These are phyloP conservation scores for Blastobotrys aristatus DNA, from an alignment of 1,139 yeast genomes.

Conservation along the genomic window DNA sequence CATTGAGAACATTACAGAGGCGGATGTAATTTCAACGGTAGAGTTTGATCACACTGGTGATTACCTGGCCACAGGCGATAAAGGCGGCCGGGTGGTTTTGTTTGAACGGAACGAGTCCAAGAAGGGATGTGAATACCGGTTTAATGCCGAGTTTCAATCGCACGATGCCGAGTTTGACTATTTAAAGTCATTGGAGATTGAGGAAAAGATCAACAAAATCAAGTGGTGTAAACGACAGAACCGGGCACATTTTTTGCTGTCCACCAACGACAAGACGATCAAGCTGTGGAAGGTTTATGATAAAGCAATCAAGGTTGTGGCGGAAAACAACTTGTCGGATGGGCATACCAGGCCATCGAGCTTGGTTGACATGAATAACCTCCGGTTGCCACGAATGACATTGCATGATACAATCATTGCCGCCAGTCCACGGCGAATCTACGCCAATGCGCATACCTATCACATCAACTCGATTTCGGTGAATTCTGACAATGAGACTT, in stretches of 20 bases:
- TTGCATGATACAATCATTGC: slow-evolving; percentile 92
- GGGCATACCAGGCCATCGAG: slow-evolving; percentile 27
- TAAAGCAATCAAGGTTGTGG: slow-evolving; percentile 84
- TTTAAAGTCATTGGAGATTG: slow-evolving; percentile 90
- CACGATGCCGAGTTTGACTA: slow-evolving; percentile 99
- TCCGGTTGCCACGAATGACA: slow-evolving; percentile 81
- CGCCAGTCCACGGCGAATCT: slow-evolving; percentile 89
- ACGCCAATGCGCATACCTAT: slow-evolving; percentile 95
- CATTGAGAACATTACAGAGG: slow-evolving; percentile 92
- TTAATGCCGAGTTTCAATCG: slow-evolving; percentile 94
- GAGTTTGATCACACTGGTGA: slow-evolving; percentile 96
- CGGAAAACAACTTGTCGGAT: slow-evolving; percentile 77
- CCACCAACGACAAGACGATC: slow-evolving; percentile 91
- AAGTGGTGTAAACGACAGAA: slow-evolving; percentile 91
- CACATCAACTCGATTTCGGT: slow-evolving; percentile 94
- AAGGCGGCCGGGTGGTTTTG: slow-evolving; percentile 95
- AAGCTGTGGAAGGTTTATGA: slow-evolving; percentile 95
- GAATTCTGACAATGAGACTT: slow-evolving; percentile 95
- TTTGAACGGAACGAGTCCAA: slow-evolving; percentile 83
- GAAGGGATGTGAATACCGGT: slow-evolving; percentile 87
- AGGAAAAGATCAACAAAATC: slow-evolving; percentile 95
- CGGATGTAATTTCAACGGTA: slow-evolving; percentile 95
- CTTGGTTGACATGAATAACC: slow-evolving; percentile 32
- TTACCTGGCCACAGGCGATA: slow-evolving; percentile 95
- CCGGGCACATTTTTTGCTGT: slow-evolving; percentile 79